A percentile compares a stretch with the other conserved stretches of the same genome.
phyloP scores from a whole-genome alignment of 2,329 filamentous ascomycete genomes.

The Alternaria gansuensis region DNA sequence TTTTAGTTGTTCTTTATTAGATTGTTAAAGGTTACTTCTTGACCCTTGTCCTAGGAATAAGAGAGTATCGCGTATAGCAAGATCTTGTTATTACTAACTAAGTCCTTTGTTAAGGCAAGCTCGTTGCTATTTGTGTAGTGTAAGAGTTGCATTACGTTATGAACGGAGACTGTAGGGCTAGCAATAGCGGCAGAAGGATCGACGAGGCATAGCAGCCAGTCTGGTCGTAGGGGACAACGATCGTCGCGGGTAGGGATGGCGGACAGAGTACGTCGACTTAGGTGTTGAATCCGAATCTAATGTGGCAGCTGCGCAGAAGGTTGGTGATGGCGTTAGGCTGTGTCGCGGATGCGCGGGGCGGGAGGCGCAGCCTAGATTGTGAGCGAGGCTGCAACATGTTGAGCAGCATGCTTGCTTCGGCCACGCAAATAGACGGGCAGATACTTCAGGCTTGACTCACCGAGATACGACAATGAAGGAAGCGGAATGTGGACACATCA shows the following conservation, averaged over 20 bases:
- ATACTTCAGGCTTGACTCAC: background rate
- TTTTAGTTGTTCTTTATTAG: background rate
- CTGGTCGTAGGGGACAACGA: background rate
- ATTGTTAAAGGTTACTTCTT: slow-evolving; percentile 5
- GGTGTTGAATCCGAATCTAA: background rate
- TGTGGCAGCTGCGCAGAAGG: background rate
- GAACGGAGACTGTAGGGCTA: background rate
- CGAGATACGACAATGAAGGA: background rate
- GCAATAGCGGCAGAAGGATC: background rate
- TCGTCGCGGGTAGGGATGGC: background rate
- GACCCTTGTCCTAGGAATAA: background rate
- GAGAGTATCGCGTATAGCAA: background rate
- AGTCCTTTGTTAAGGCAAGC: background rate
- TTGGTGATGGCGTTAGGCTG: background rate
- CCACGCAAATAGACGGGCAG: background rate
- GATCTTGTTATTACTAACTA: background rate
- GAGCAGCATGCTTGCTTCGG: background rate
- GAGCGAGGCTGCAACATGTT: background rate
- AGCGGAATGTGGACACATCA: background rate
- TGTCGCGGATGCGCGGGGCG: background rate
- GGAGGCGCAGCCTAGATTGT: background rate
- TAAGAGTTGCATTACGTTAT: background rate
- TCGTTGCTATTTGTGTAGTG: background rate
- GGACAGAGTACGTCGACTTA: background rate
- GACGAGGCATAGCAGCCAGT: background rate